Base-by-base conservation (phyloP, 768 basidiomycete species). In the Galerina marginata region DNA sequence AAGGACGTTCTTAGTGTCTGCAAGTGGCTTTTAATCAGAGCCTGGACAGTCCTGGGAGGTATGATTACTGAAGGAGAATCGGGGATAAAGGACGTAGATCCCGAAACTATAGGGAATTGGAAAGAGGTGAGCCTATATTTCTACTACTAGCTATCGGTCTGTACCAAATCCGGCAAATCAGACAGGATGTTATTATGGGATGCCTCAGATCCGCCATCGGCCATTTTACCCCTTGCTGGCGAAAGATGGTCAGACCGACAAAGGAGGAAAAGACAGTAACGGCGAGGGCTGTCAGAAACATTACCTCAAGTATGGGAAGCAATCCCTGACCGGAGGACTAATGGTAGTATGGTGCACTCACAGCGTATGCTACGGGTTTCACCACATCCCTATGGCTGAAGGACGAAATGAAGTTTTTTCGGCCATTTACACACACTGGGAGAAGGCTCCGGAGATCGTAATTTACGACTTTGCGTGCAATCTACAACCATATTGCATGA, bases 391-490 rank as follows among this genome's bases (percentile, higher is more conserved):
- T 6, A 26, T 16, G 15, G 58, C 58, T 2, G 62, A 63, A 44
- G 62, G 62, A 12, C 36, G 61, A 16, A 63, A 63, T 36, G 57
- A 63, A 6, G 56, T 58, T 25, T 79, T 79, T 55, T 75, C 74
- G 0, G 76, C 78, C 0, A 62, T 79, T 2, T 62, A 75, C 14
- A 79, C 76, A 1, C 64, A 62, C 11, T 78, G 73, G 72, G 57
- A 54, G 12, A 69, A 37, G 7, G 63, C 73, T 3, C 75, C 75
- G 4, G 62, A 67, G 52, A 39, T 64, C 15, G 61, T 75, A 2
- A 59, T 76, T 6, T 74, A 76, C 51, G 72, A 75, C 58, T 74
- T 73, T 54, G 72, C 73, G 51, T 75, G 73, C 62, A 66, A 68
- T 7, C 58, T 75, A 0, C 69, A 68, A 2, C 71, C 75, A 4